These are phyloP conservation scores for Myriosclerotinia scirpicola DNA, from an alignment of 2,329 filamentous ascomycete species.

Conservation along the genomic window DNA sequence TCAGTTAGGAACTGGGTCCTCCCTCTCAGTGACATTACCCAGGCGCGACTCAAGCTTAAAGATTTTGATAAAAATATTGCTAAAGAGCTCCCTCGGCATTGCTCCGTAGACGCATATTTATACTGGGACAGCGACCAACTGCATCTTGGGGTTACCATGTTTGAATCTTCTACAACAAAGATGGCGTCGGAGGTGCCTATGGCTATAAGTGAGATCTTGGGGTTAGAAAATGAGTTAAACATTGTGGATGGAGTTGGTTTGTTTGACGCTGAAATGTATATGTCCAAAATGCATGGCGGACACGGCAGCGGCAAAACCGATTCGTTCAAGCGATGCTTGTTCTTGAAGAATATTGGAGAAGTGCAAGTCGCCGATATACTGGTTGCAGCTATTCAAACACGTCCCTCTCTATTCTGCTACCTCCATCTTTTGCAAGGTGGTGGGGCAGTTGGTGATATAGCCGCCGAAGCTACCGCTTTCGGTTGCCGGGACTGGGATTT, in stretches of 20 bases:
- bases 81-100: conserved; percentile 44
- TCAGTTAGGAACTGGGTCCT: conserved; percentile 32
- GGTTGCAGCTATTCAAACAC: conserved; percentile 46
- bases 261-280: conserved; percentile 62
- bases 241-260: conserved; percentile 50
- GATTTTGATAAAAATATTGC: conserved; percentile 46
- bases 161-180: conserved; percentile 43
- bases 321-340: conserved; percentile 64
- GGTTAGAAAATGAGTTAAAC: conserved; percentile 40
- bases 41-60: conserved; percentile 41
- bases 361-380: conserved; percentile 43
- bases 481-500: conserved; percentile 64
- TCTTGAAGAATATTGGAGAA: conserved; percentile 51
- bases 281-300: conserved; percentile 59
- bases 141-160: conserved; percentile 52
- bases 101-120: conserved; percentile 57
- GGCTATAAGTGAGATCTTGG: conserved; percentile 37
- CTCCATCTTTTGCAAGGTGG: conserved; percentile 62
- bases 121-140: conserved; percentile 50
- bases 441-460: conserved; percentile 49
- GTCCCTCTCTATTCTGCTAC: conserved; percentile 51
- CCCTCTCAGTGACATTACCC: conserved; percentile 30
- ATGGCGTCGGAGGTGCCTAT: conserved; percentile 25
- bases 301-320: conserved; percentile 58
- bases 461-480: conserved; percentile 53